These are phyloP conservation scores for Botrytis pseudocinerea DNA, from an alignment of 2,329 filamentous ascomycete genomes.

Conservation along the genomic window DNA sequence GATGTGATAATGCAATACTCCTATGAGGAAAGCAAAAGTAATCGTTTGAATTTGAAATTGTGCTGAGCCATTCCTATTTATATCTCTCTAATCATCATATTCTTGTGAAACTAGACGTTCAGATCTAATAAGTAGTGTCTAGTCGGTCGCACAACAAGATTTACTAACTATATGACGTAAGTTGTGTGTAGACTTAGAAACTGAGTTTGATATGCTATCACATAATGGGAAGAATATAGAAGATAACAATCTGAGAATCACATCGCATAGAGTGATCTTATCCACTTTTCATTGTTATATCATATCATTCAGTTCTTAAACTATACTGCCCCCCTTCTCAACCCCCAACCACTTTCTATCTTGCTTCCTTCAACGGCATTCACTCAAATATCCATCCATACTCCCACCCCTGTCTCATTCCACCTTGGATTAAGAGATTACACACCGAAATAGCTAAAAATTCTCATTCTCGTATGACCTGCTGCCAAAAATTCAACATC, in stretches of 20 bases:
- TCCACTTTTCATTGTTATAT: not conserved
- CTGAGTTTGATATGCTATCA: no score
- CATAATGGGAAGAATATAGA: not conserved
- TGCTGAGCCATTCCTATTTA: no score
- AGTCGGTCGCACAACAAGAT: no score
- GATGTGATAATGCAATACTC: no score
- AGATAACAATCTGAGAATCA: accelerated
- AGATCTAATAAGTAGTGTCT: no score
- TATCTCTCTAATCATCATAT: no score
- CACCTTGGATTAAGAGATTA: not conserved
- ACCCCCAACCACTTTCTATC: not conserved
- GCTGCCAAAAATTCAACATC: not conserved
- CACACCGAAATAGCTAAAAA: not conserved
- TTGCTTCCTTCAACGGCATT: not conserved
- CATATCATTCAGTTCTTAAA: not conserved
- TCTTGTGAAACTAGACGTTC: no score
- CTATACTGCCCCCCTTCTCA: no score
- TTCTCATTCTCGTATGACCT: not conserved
- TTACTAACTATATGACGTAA: no score
- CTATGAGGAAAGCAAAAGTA: no score
- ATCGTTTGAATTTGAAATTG: no score
- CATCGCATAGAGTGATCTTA: not conserved
- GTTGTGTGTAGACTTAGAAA: no score
- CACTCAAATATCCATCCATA: not conserved
- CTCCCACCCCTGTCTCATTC: not conserved